Percentiles rank a stretch among this genome's conserved stretches.
phyloP scores from a whole-genome alignment of 2,329 filamentous ascomycete species.

The Fusarium liriodendri region DNA sequence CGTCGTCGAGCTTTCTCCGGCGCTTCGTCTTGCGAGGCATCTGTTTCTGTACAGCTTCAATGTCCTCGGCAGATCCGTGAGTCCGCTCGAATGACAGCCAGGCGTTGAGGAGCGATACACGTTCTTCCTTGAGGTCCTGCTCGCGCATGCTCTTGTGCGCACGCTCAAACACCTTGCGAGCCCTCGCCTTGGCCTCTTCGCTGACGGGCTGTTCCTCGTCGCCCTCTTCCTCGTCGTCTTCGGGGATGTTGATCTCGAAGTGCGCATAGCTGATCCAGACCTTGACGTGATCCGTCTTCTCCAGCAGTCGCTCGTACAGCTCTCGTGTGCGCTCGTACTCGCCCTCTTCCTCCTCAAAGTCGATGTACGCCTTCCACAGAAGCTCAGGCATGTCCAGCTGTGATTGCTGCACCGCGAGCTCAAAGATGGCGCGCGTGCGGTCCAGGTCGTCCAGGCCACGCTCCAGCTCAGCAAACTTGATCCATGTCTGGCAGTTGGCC shows the following conservation, averaged over 20 bases:
- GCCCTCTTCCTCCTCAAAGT: conserved; percentile 96
- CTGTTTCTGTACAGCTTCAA: conserved; percentile 87
- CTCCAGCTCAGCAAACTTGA: conserved; percentile 94
- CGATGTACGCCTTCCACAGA: conserved; percentile 97
- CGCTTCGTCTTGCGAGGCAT: conserved; percentile 96
- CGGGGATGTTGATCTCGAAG: conserved; percentile 95
- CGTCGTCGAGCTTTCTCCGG: conserved; percentile 89
- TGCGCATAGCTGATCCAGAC: conserved; percentile 99
- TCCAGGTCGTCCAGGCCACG: conserved; percentile 90
- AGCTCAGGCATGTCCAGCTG: conserved; percentile 96
- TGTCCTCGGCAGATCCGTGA: conserved; percentile 80
- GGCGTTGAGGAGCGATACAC: conserved; percentile 89
- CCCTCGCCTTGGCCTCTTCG: conserved; percentile 84
- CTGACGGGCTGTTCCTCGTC: conserved; percentile 77
- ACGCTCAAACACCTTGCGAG: conserved; percentile 85
- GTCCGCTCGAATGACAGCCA: conserved; percentile 94
- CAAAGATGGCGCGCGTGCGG: conserved; percentile 89
- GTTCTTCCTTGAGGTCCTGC: conserved; percentile 90
- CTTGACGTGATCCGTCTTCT: conserved; percentile 98
- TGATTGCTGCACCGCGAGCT: conserved; percentile 85
- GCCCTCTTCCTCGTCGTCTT: conserved; percentile 69
- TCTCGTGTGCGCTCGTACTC: conserved; percentile 86
- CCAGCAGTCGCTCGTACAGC: conserved; percentile 89
- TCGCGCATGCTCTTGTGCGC: conserved; percentile 90
- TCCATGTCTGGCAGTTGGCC: conserved; percentile 93